These are phyloP conservation scores for Tetradesmus lagerheimii DNA, from an alignment of 139 green algal species.

Conservation along the genomic window DNA sequence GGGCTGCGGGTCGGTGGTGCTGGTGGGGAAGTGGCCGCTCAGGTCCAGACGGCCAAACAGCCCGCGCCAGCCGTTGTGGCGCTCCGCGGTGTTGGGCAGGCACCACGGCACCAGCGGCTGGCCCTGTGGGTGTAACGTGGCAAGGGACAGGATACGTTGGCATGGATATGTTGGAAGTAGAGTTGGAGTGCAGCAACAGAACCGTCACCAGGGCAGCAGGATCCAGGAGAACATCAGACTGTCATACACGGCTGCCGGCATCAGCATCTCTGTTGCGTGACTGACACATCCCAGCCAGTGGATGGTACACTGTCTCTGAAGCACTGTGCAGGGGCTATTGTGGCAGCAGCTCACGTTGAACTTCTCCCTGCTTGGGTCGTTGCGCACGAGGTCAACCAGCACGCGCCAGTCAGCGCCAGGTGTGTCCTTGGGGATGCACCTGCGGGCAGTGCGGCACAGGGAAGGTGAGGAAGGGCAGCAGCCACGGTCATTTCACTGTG, in stretches of 20 bases:
- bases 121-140: slow-evolving; percentile 56
- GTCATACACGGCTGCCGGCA: too few species aligned
- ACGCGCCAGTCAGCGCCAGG: slow-evolving; percentile 95
- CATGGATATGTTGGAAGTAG: not conserved
- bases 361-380: slow-evolving; percentile 73
- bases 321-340: too few species aligned
- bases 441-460: not conserved
- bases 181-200: too few species aligned
- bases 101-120: slow-evolving; percentile 96
- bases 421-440: slow-evolving; percentile 92
- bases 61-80: slow-evolving; percentile 97
- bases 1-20: slow-evolving; percentile 96
- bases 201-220: too few species aligned
- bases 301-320: too few species aligned
- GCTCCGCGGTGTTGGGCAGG: slow-evolving; percentile 94
- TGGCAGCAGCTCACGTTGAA: slow-evolving; percentile 69
- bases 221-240: too few species aligned
- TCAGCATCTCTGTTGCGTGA: too few species aligned
- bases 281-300: too few species aligned
- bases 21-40: slow-evolving; percentile 97
- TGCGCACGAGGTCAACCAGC: slow-evolving; percentile 83
- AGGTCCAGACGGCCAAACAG: slow-evolving; percentile 95
- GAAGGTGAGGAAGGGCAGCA: too few species aligned
- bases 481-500: slow-evolving; percentile 83
- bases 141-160: not conserved